These are phyloP conservation scores for Marsdenia floribunda DNA, from an alignment of 257 asterid genomes.

Conservation along the genomic window DNA sequence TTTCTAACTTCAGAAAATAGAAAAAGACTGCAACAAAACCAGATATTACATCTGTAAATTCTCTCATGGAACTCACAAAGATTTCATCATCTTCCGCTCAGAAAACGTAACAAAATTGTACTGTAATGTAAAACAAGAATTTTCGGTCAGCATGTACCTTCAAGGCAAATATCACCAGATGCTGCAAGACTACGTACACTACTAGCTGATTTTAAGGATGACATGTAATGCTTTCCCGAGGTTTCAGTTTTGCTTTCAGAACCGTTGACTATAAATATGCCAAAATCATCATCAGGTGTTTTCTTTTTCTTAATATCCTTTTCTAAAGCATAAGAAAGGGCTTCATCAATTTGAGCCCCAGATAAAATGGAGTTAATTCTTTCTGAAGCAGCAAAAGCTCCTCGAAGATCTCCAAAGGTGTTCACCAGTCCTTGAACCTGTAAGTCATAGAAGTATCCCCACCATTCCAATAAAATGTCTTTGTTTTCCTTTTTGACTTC, in stretches of 20 bases:
- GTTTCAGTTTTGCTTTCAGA: slow-evolving; percentile 33
- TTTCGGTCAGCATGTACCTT: slow-evolving; percentile 42
- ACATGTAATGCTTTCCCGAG: slow-evolving; percentile 47
- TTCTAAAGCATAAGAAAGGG: slow-evolving; percentile 74
- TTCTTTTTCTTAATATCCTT: slow-evolving; percentile 58
- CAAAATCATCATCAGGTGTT: slow-evolving; percentile 45
- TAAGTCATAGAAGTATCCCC: slow-evolving; percentile 10
- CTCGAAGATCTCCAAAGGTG: slow-evolving; percentile 97
- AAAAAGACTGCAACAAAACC: neutral
- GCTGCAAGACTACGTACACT: slow-evolving; percentile 58
- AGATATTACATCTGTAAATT: neutral
- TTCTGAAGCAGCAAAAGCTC: slow-evolving; percentile 88
- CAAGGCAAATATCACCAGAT: slow-evolving; percentile 79
- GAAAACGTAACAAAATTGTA: slow-evolving; percentile 4
- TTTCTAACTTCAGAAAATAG: neutral
- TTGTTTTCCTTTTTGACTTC: neutral
- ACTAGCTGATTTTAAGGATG: slow-evolving; percentile 63
- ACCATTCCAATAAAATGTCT: neutral
- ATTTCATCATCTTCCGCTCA: neutral
- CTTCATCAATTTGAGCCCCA: slow-evolving; percentile 71
- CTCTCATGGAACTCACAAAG: neutral
- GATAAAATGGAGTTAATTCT: slow-evolving; percentile 86
- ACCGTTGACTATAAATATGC: slow-evolving; percentile 42
- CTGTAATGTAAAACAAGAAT: slow-evolving; percentile 4
- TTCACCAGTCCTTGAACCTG: slow-evolving; percentile 98